Percentiles rank a stretch among this genome's conserved stretches.
Evolutionary conservation across 805 yeast species (phyloP).

Genomic region (Suhomyces vadensis): DNA sequence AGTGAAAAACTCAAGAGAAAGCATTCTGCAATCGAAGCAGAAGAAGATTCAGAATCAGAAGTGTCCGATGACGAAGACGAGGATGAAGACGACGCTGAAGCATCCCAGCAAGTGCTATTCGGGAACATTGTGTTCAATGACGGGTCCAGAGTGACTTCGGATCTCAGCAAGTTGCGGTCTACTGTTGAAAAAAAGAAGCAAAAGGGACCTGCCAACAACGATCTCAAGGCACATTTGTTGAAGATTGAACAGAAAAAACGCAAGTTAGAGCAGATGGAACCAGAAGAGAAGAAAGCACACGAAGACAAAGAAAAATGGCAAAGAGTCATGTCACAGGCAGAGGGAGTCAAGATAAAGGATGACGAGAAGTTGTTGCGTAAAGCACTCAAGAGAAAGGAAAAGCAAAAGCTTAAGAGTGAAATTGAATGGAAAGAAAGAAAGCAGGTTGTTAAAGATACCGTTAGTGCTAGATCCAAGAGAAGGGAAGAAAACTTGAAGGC

Average conservation of each 20-base stretch:
- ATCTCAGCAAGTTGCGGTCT: constrained; percentile 54
- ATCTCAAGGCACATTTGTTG: constrained; percentile 77
- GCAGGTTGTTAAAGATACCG: constrained; percentile 72
- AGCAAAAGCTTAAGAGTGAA: constrained; percentile 81
- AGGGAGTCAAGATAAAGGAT: constrained; percentile 85
- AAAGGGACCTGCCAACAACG: constrained; percentile 86
- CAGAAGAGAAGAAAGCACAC: constrained; percentile 58
- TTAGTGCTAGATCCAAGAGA: constrained; percentile 75
- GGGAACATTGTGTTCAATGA: constrained; percentile 82
- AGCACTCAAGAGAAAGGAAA: constrained; percentile 80
- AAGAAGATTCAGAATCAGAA: constrained; percentile 29
- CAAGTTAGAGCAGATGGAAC: constrained; percentile 57
- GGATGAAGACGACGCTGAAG: constrained; percentile 32
- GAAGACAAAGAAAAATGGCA: constrained; percentile 84
- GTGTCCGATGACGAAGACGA: constrained; percentile 18
- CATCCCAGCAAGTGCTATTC: constrained; percentile 56
- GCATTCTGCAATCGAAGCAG: constrained; percentile 38
- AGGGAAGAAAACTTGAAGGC: constrained; percentile 89
- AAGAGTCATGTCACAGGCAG: constrained; percentile 78
- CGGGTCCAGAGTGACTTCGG: constrained; percentile 78
- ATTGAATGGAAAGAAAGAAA: constrained; percentile 91
- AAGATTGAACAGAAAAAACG: constrained; percentile 73
- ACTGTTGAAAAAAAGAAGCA: constrained; percentile 51
- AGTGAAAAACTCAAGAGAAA: constrained; percentile 46
- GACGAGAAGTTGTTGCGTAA: constrained; percentile 86